phyloP scores from a whole-genome alignment of 257 asterid species.

The Thymus mandschuricus region DNA sequence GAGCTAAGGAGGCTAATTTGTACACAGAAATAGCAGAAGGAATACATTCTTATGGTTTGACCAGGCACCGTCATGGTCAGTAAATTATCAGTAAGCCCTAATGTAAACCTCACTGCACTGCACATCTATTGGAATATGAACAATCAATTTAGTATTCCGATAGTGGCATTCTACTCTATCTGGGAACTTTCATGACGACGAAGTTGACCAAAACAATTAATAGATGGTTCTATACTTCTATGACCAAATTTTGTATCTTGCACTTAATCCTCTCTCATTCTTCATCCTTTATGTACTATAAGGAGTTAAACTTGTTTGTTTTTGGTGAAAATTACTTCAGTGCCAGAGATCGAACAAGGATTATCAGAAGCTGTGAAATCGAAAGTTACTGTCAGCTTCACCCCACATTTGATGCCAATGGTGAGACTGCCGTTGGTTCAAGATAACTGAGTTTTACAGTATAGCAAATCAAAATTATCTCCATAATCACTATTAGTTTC shows the following conservation, averaged over 20 bases:
- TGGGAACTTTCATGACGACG: neutral
- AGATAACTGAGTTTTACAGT: too few species aligned
- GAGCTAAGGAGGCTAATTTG: constrained; percentile 92
- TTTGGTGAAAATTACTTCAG: constrained; percentile 40
- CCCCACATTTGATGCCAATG: constrained; percentile 97
- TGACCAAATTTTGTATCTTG: neutral
- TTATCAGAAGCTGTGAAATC: constrained; percentile 76
- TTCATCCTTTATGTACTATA: neutral
- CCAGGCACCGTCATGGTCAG: constrained; percentile 95
- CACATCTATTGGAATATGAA: neutral
- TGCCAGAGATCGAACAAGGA: constrained; percentile 99
- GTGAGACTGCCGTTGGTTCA: constrained; percentile 44
- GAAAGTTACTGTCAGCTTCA: constrained; percentile 93
- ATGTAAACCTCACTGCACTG: too few species aligned
- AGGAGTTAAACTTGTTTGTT: constrained; percentile 1
- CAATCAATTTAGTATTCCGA: neutral
- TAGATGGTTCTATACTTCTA: neutral
- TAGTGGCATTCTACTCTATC: neutral
- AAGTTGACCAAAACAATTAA: neutral
- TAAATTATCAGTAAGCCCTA: neutral
- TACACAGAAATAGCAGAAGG: constrained; percentile 99
- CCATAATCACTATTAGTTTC: constrained; percentile 17
- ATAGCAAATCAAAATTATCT: neutral
- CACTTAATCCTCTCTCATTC: neutral
- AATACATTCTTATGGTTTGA: constrained; percentile 83